Evolutionary conservation across 371 early-diverging fungal genomes (phyloP).

Genomic region (Lichtheimia corymbifera): DNA sequence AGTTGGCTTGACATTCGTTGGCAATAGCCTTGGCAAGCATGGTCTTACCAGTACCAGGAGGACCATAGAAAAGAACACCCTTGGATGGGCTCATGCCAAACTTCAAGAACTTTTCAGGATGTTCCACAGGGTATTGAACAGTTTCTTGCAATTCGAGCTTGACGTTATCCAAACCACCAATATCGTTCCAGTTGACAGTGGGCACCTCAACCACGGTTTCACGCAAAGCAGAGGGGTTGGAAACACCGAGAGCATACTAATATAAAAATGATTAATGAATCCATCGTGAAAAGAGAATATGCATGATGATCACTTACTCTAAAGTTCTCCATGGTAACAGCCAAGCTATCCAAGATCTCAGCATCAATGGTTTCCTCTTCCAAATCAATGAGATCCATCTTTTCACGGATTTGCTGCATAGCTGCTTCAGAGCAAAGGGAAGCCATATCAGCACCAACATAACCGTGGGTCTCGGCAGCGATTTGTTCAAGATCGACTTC

Average conservation of each 20-base stretch:
- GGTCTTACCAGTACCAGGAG: conserved; percentile 99
- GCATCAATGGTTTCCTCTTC: conserved; percentile 99
- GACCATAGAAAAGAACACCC: conserved; percentile 99
- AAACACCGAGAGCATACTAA: conserved; percentile 89
- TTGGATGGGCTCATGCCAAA: conserved; percentile 99
- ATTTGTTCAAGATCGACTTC: conserved; percentile 99
- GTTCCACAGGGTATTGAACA: conserved; percentile 99
- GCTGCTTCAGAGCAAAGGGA: conserved; percentile 99
- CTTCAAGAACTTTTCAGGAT: conserved; percentile 99
- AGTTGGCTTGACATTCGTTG: conserved; percentile 99
- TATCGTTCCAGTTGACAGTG: conserved; percentile 97
- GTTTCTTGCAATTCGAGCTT: conserved; percentile 99
- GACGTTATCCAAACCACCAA: conserved; percentile 99
- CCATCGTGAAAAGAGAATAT: background rate
- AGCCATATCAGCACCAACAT: conserved; percentile 99
- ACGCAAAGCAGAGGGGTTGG: conserved; percentile 99
- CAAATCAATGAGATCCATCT: conserved; percentile 98
- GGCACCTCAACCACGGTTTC: conserved; percentile 99
- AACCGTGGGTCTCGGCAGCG: conserved; percentile 98
- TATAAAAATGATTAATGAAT: background rate
- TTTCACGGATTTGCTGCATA: conserved; percentile 99
- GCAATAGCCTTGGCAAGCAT: conserved; percentile 99
- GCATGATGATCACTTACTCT: conserved; percentile 40
- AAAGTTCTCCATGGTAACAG: conserved; percentile 99
- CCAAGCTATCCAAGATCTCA: conserved; percentile 94